Evolutionary conservation across 2,329 filamentous ascomycete genomes (phyloP).

Genomic region (Cladosporium sp.): DNA sequence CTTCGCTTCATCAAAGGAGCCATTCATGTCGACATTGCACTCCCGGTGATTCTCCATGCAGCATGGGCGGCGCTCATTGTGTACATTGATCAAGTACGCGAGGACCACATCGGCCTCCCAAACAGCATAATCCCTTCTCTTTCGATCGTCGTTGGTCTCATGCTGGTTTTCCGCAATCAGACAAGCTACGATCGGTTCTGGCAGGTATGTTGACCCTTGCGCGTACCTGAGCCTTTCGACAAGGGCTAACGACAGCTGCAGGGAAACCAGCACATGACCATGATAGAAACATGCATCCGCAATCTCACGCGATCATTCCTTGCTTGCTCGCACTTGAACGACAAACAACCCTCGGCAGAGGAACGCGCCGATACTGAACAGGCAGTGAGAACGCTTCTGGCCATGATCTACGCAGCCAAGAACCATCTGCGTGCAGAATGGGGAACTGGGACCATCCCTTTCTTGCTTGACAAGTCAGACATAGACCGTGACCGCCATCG

Average conservation of each 20-base stretch:
- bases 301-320: slow-evolving; percentile 60
- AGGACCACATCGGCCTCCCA: slow-evolving; percentile 54
- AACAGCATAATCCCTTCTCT: slow-evolving; percentile 62
- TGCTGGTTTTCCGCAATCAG: slow-evolving; percentile 67
- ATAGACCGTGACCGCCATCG: slow-evolving; percentile 27
- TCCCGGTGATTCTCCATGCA: slow-evolving; percentile 59
- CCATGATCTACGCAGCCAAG: slow-evolving; percentile 63
- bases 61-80: slow-evolving; percentile 60
- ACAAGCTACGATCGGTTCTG: slow-evolving; percentile 67
- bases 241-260: not conserved
- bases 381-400: slow-evolving; percentile 59
- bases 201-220: slow-evolving; percentile 34
- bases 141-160: slow-evolving; percentile 65
- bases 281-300: slow-evolving; percentile 58
- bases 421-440: slow-evolving; percentile 65
- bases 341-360: slow-evolving; percentile 35
- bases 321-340: slow-evolving; percentile 43
- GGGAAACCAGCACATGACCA: slow-evolving; percentile 50
- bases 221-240: not conserved
- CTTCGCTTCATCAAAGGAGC: slow-evolving; percentile 65
- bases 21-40: slow-evolving; percentile 58
- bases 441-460: slow-evolving; percentile 46
- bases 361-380: slow-evolving; percentile 61
- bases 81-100: slow-evolving; percentile 51
- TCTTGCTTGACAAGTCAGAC: slow-evolving; percentile 25